phyloP scores from a whole-genome alignment of 2,329 filamentous ascomycete species.

The Rhynchosporium agropyri region DNA sequence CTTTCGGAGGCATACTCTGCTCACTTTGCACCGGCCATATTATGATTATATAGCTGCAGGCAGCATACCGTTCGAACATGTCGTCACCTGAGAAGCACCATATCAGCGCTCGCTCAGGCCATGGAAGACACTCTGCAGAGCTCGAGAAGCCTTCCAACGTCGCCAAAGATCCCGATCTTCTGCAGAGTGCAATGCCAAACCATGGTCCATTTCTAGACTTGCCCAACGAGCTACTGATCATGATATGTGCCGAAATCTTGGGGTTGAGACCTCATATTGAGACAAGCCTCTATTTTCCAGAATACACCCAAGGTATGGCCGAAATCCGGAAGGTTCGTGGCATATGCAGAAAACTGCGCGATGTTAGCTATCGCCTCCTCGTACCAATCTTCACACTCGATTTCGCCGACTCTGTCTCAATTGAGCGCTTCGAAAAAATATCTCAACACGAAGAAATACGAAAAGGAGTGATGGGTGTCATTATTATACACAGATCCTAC shows the following conservation, averaged over 20 bases:
- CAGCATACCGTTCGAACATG: no score
- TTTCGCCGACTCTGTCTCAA: not conserved
- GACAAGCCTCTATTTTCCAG: not conserved
- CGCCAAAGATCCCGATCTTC: no score
- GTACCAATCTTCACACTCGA: not conserved
- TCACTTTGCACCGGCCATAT: no score
- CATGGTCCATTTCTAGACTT: not conserved
- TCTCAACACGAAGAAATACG: not conserved
- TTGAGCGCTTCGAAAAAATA: not conserved
- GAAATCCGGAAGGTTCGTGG: not conserved
- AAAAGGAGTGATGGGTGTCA: not conserved
- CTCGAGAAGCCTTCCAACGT: no score
- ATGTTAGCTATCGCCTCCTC: not conserved
- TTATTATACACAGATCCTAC: not conserved
- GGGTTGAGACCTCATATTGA: not conserved
- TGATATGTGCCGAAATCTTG: not conserved
- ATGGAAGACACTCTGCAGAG: no score
- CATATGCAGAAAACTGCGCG: not conserved
- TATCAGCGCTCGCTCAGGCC: no score
- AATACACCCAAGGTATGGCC: not conserved
- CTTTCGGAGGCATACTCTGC: no score
- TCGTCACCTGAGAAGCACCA: no score
- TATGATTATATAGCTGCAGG: no score
- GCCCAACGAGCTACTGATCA: not conserved
- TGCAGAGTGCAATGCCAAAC: not conserved